Base-by-base conservation (phyloP, 1,139 yeast genomes). In the Maudiozyma humilis region DNA sequence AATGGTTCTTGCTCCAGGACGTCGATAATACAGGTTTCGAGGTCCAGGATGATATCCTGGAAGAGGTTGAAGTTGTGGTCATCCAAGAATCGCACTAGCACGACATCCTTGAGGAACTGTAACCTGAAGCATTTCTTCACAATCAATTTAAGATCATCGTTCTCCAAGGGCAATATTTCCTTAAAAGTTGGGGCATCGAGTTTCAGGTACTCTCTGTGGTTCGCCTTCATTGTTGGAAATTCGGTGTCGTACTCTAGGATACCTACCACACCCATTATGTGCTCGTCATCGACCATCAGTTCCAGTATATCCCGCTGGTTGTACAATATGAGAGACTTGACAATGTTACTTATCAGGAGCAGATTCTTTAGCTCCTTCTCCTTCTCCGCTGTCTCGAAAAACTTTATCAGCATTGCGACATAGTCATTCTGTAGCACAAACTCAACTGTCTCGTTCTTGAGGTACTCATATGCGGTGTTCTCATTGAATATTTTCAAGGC, bases 211-310 rank as follows among this genome's bases (percentile, higher is more conserved):
- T 75, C 77, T 40, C 96, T 69, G 64, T 86, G 87, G 53, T 84
- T 81, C 2, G 96, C 87, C 62, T 86, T 88, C 51, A 73, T 71
- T 18, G 71, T 71, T 0, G 96, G 95, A 55, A 74, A 85, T 45
- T 84, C 94, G 0, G 93, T 84, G 59, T 89, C 96, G 62, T 89
- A 91, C 61, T 91, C 98, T 40, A 91, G 66, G n/a, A 87, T 82
- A 0, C 95, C 95, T 8, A 82, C 75, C 4, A 85, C 66, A 0
- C 85, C 84, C 53, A 73, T 56, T 31, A 86, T 72, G 44, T 75
- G 70, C 3, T 72, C 74, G 51, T 83, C 91, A 14, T 75, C 73
- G 2, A 86, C 66, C 44, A 89, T 71, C 37, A 73, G 68, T 47
- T 87, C 95, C 35, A 88, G 65, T 4, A 91, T 69, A 12, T 72